Evolutionary conservation across 306 rosid genomes (phyloP), one percentile per base, ranked within the genome.

Genomic region (Clitoria ternatea): DNA sequence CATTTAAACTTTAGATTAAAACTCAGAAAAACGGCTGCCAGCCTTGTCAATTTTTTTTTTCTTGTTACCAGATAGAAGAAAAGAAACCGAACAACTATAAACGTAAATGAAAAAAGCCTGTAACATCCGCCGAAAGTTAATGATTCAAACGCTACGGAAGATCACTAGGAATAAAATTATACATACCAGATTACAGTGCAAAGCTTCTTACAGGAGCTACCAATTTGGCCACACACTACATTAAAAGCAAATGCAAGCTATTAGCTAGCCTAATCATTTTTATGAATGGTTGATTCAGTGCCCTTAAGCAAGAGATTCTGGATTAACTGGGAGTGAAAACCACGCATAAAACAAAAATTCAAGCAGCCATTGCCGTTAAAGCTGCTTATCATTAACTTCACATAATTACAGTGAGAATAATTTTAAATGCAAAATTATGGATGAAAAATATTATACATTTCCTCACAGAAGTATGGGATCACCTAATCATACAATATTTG

Each of bases 351-450:
- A 69, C 44, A 37, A 66, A 26, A 14, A 44, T 5, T 69, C 70
- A 73, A 52, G 65, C 14, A 43, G 43, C 54, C 78, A 71, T 52
- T 27, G 77, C 75, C 49, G 50, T 55, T 77, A 70, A 60, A 66
- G 74, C 52, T 44, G 81, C 79, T 77, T 64, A 74, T 66, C 82
- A 66, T 77, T 65, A 67, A 73, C 72, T 78, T 54, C 64, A 71
- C 62, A 63, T 72, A 63, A 64, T 68, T 63, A 72, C 75, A 73
- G 29, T 11, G 43, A 47, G 11, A 54, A 72, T 35, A 53, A 35
- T 43, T 73, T 83, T 81, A 82, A 85, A 75, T 70, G 68, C 80
- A 83, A 87, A 78, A 73, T 61, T 77, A 67, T 44, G 70, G 50
- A 30, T 30, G 79, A 76, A 63, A 77, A 54, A 35, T 70, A 53